Evolutionary conservation across 805 yeast genomes (phyloP), one percentile per base, ranked within the genome.

Genomic region (Kazachstania martiniae): DNA sequence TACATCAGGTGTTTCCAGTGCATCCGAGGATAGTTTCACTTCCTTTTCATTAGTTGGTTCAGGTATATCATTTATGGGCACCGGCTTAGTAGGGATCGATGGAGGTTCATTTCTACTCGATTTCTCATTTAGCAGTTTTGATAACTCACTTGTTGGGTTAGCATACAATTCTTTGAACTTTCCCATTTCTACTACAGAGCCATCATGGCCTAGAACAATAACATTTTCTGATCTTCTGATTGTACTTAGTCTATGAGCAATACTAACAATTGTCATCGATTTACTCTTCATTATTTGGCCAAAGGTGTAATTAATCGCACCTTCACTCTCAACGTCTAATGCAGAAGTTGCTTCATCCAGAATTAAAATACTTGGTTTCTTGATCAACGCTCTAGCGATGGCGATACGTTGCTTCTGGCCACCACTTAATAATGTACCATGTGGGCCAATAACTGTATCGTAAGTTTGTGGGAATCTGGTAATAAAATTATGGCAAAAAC

Each of bases 341-440:
- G 94, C 82, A 1, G 96, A 77, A 0, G 97, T 87, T 32, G 89
- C 82, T 51, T 91, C 98, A 55, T 91, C 98, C 29, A 91, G 55
- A 24, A 76, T 62, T 38, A 75, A 53, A 5, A 91, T 64, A n/a
- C 76, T 62, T 0, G 97, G 94, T 25, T 69, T 65, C 31, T 91
- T 64, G 8, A 87, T 48, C 21, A 91, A 48, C 0, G 94, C 94
- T 33, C 97, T 66, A 0, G 94, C 95, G 33, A 91, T 74, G 0
- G 93, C 79, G 2, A 91, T 64, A 39, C 97, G 63, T 51, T 91
- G 97, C 27, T 79, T 65, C 52, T 91, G 97, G 3, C 98, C 98
- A 28, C 94, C 94, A n/a, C 96, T 86, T 8, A 89, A 53, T 19
- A 72, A 47, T 0, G 70, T 62, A 16, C 68, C 68, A 37, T 87